These are phyloP conservation scores for Botrytis cinerea DNA, from an alignment of 2,329 filamentous ascomycete species.

Conservation along the genomic window DNA sequence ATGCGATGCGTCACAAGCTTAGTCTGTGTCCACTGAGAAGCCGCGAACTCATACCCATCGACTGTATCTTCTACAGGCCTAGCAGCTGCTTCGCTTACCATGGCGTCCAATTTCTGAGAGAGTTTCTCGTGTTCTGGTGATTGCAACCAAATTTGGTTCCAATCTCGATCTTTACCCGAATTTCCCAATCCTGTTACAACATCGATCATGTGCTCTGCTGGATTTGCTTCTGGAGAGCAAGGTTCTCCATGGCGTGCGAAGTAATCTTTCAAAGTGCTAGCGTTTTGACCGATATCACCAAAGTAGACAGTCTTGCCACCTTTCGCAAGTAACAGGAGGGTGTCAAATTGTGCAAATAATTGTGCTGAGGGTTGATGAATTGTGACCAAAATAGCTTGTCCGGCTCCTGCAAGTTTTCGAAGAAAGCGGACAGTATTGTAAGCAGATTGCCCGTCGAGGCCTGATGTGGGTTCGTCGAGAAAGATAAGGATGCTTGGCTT, in stretches of 20 bases:
- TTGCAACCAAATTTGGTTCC: conserved; percentile 66
- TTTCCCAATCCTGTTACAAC: conserved; percentile 47
- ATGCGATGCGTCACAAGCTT: conserved; percentile 36
- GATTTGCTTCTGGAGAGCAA: conserved; percentile 46
- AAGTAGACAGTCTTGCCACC: conserved; percentile 71
- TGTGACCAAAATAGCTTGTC: conserved; percentile 56
- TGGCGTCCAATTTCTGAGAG: conserved; percentile 58
- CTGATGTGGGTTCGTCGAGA: conserved; percentile 61
- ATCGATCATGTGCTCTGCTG: conserved; percentile 50
- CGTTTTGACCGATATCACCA: conserved; percentile 64
- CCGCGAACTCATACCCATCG: conserved; percentile 53
- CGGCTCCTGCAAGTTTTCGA: conserved; percentile 58
- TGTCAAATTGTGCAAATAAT: conserved; percentile 59
- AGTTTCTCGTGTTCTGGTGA: conserved; percentile 58
- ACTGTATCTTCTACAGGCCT: conserved; percentile 41
- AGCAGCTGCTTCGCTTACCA: conserved; percentile 51
- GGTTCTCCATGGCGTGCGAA: conserved; percentile 52
- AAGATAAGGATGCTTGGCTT: conserved; percentile 61
- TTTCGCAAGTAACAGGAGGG: conserved; percentile 62
- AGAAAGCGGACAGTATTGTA: conserved; percentile 65
- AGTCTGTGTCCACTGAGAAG: conserved; percentile 50
- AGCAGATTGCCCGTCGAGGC: conserved; percentile 63
- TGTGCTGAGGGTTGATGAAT: conserved; percentile 58
- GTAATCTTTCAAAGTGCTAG: conserved; percentile 57
- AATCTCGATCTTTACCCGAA: conserved; percentile 59